phyloP scores from a whole-genome alignment of 192 early-diverging fungal species.

The Backusella parvicylindrica region DNA sequence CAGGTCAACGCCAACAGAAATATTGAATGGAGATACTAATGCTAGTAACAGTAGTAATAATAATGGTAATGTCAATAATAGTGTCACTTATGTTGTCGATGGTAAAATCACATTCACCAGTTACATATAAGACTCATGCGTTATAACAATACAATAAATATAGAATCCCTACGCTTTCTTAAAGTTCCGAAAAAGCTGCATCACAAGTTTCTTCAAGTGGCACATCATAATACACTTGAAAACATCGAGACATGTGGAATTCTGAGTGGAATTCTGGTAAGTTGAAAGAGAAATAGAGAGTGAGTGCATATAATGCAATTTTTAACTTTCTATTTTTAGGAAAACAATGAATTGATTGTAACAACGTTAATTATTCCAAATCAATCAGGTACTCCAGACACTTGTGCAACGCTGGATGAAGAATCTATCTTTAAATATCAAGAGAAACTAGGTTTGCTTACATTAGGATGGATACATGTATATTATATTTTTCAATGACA shows the following conservation, averaged over 20 bases:
- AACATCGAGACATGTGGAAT: slow-evolving; percentile 92
- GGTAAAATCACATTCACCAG: not conserved
- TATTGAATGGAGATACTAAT: not conserved
- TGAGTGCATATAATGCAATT: not conserved
- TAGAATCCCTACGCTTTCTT: slow-evolving; percentile 61
- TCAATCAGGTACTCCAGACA: slow-evolving; percentile 83
- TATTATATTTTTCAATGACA: not conserved
- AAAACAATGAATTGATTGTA: slow-evolving; percentile 54
- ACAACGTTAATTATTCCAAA: slow-evolving; percentile 88
- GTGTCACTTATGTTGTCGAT: not conserved
- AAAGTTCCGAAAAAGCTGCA: slow-evolving; percentile 65
- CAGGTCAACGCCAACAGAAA: too few relatives aligned
- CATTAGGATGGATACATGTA: slow-evolving; percentile 89
- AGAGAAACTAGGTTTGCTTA: slow-evolving; percentile 68
- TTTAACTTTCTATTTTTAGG: slow-evolving; percentile 29
- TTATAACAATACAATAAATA: not conserved
- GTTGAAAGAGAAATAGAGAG: not conserved
- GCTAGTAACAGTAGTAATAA: not conserved
- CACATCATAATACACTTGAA: slow-evolving; percentile 62
- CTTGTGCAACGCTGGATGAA: slow-evolving; percentile 78
- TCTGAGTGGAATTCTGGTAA: slow-evolving; percentile 69
- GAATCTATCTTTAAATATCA: slow-evolving; percentile 80
- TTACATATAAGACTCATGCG: slow-evolving; percentile 1
- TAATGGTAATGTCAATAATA: not conserved
- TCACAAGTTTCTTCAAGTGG: slow-evolving; percentile 69